These are phyloP conservation scores for Umbilicus rupestris DNA, from an alignment of 164 flowering plant genomes.

Conservation along the genomic window DNA sequence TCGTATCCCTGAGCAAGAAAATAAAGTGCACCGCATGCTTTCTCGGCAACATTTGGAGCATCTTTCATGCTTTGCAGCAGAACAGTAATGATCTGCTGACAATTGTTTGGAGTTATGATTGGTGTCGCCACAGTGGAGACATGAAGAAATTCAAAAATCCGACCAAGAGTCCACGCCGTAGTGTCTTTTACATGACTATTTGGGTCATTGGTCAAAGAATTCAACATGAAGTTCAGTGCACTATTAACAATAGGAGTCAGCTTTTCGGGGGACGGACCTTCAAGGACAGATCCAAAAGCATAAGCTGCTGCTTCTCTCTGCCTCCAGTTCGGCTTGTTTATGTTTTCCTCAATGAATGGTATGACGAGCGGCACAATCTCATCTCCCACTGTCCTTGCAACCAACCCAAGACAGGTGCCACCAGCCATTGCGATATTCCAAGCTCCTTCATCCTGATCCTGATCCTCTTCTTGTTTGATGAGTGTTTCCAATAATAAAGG, in stretches of 20 bases:
- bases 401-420: constrained; percentile 58
- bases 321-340: constrained; percentile 57
- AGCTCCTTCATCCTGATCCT: constrained; percentile 60
- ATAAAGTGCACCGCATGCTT: constrained; percentile 60
- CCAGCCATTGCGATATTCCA: constrained; percentile 75
- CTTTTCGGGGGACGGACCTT: constrained; percentile 56
- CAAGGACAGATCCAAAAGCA: constrained; percentile 60
- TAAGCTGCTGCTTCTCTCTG: constrained; percentile 61
- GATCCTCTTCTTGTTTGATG: constrained; percentile 59
- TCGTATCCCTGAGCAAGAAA: constrained; percentile 63
- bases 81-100: constrained; percentile 41
- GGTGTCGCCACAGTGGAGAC: constrained; percentile 41
- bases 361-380: constrained; percentile 55
- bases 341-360: constrained; percentile 56
- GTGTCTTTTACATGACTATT: constrained; percentile 61
- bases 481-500: constrained; percentile 53
- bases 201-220: constrained; percentile 43
- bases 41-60: constrained; percentile 60
- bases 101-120: constrained; percentile 38
- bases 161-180: constrained; percentile 58
- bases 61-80: constrained; percentile 58
- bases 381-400: constrained; percentile 55
- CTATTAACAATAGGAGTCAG: constrained; percentile 39
- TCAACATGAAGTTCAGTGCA: constrained; percentile 48
- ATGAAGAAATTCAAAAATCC: constrained; percentile 58